Base-by-base conservation (phyloP, 163 green algal species). In the Chlamydomonas reinhardtii region DNA sequence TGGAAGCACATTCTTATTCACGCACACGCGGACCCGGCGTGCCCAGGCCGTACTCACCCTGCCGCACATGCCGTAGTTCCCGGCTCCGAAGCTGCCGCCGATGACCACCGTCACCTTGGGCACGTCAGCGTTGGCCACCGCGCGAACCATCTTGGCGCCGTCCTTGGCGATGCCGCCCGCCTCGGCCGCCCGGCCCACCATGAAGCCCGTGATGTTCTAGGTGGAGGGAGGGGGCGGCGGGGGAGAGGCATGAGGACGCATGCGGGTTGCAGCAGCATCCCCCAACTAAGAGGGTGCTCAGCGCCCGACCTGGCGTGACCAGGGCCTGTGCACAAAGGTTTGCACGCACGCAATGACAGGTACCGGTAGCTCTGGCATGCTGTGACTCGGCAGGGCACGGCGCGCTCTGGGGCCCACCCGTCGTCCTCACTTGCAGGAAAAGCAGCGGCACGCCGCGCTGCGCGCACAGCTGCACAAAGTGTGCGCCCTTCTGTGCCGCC, bases 31-130 rank as follows among this genome's bases (percentile, higher is more conserved):
- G 5, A 48, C 5, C 39, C 39, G 5, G 19, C 56, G 56, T 64
- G 20, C 56, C 8, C 2, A 8, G 19, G 5, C 4, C 56, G 12
- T 12, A 35, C 80, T 54, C 15, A 86, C 80, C 80, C 80, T 73
- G 5, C 97, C 97, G 88, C 95, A 98, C 97, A 99, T 99, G 85
- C 96, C 96, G 89, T 99, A 99, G 93, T 98, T 98, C 65, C 97
- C 97, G 24, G 97, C 97, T 9, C 97, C 97, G 83, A 95, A 98
- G 74, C 86, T 95, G 70, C 95, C 96, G 52, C 97, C 97, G 24
- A 99, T 90, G 20, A 99, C 89, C 35, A 99, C 86, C 31, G 96
- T 98, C 14, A 99, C 77, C 87, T 98, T 98, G 14, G 97, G 97
- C 52, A 98, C 80, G 35, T 86, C 70, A 0, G 91, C 94, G 73